Evolutionary conservation across 2,329 filamentous ascomycete species (phyloP).

Genomic region (Fusarium foetens): DNA sequence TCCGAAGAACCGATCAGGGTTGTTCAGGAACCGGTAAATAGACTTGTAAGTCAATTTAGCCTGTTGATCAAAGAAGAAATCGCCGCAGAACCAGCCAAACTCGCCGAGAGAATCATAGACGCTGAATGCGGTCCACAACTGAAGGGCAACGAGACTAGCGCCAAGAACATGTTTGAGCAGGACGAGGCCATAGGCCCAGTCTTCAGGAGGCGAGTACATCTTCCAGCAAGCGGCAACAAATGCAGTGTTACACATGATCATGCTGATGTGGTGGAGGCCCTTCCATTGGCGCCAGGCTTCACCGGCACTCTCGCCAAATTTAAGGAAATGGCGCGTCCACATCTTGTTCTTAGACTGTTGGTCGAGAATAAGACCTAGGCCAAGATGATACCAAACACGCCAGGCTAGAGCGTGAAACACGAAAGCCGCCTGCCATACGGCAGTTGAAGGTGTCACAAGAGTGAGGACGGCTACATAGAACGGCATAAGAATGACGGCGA

Average conservation of each 20-base stretch:
- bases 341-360: slow-evolving; percentile 89
- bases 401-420: slow-evolving; percentile 82
- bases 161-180: slow-evolving; percentile 90
- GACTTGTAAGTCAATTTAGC: slow-evolving; percentile 94
- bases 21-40: slow-evolving; percentile 98
- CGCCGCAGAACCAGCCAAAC: slow-evolving; percentile 98
- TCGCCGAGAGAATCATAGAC: slow-evolving; percentile 96
- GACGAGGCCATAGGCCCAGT: slow-evolving; percentile 89
- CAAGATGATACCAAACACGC: slow-evolving; percentile 92
- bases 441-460: slow-evolving; percentile 79
- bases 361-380: slow-evolving; percentile 85
- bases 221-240: slow-evolving; percentile 96
- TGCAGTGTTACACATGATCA: slow-evolving; percentile 87
- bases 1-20: slow-evolving; percentile 93
- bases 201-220: slow-evolving; percentile 86
- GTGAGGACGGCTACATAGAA: slow-evolving; percentile 80
- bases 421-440: slow-evolving; percentile 80
- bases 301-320: slow-evolving; percentile 88
- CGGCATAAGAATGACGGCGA: slow-evolving; percentile 79
- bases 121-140: slow-evolving; percentile 91
- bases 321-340: slow-evolving; percentile 98
- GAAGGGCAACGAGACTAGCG: slow-evolving; percentile 80
- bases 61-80: slow-evolving; percentile 95
- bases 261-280: slow-evolving; percentile 91
- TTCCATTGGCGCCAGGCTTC: slow-evolving; percentile 99